Conservation (phyloP, 441 rosid genomes). For the Populus hybrid region DNA sequence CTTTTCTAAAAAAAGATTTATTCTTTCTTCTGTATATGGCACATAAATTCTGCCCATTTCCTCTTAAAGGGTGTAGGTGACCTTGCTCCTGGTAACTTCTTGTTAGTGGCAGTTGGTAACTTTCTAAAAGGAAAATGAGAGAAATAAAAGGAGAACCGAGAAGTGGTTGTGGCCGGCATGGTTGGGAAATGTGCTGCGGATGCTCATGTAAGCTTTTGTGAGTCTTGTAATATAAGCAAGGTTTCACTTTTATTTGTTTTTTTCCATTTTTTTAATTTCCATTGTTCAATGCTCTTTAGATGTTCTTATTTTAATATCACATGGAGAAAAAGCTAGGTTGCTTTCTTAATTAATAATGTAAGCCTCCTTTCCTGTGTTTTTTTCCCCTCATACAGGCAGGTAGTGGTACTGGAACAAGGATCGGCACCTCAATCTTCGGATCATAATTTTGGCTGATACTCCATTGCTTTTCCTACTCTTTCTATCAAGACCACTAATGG, state of each 20-base stretch:
- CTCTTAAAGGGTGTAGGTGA: not conserved
- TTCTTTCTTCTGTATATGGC: too few species aligned
- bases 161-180: conserved; percentile 16
- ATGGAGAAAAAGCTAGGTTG: conserved; percentile 27
- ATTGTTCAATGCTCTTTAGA: not conserved
- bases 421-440: not conserved
- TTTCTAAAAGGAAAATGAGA: not conserved
- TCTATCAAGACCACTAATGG: not conserved
- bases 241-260: conserved; percentile 14
- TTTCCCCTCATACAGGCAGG: not conserved
- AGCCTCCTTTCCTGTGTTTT: not conserved
- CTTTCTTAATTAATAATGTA: conserved; percentile 27
- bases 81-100: not conserved
- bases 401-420: not conserved
- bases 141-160: not conserved
- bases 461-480: not conserved
- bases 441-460: not conserved
- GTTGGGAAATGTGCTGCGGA: conserved; percentile 32
- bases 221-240: conserved; percentile 35
- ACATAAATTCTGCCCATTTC: not conserved
- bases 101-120: not conserved
- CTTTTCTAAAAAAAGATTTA: too few species aligned
- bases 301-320: conserved; percentile 10
- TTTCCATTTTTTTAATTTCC: not conserved
- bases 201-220: conserved; percentile 22